Conservation (phyloP, 352 stramenopile species). For the Albugo candida region DNA sequence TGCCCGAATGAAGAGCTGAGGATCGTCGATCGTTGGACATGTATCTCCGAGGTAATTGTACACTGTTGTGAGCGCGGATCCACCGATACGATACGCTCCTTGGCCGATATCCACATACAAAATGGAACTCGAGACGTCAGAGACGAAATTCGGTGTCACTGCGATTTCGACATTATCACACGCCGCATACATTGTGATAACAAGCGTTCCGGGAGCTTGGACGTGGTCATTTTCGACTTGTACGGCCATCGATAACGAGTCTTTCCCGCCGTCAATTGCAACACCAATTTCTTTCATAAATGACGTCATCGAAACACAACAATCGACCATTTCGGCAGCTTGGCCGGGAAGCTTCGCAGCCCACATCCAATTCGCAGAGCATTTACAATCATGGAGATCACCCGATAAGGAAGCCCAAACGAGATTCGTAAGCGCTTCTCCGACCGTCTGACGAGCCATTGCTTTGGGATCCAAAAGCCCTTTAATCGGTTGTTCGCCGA, state of each 20-base stretch:
- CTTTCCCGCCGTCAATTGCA: slow-evolving; percentile 97
- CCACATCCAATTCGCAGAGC: slow-evolving; percentile 99
- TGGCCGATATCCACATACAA: slow-evolving; percentile 92
- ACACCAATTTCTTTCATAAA: slow-evolving; percentile 92
- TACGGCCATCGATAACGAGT: slow-evolving; percentile 98
- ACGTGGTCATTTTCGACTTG: slow-evolving; percentile 88
- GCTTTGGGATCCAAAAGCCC: slow-evolving; percentile 86
- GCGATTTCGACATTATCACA: slow-evolving; percentile 93
- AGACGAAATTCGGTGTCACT: slow-evolving; percentile 96
- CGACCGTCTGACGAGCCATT: slow-evolving; percentile 94
- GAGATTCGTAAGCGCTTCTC: slow-evolving; percentile 97
- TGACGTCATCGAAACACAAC: slow-evolving; percentile 88
- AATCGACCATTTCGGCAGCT: slow-evolving; percentile 97
- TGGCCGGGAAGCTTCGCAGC: slow-evolving; percentile 97
- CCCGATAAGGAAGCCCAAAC: slow-evolving; percentile 87
- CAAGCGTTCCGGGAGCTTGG: slow-evolving; percentile 94
- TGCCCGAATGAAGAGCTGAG: slow-evolving; percentile 80
- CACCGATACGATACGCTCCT: slow-evolving; percentile 84
- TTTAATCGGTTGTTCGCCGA: slow-evolving; percentile 96
- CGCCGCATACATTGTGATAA: slow-evolving; percentile 94
- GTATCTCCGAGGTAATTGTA: slow-evolving; percentile 73
- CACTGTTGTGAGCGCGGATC: slow-evolving; percentile 91
- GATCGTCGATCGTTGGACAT: slow-evolving; percentile 86
- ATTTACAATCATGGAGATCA: slow-evolving; percentile 93
- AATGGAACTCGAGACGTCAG: slow-evolving; percentile 52